Evolutionary conservation across 2,329 filamentous ascomycete genomes (phyloP).

Genomic region (Rugonectria rugulosa): DNA sequence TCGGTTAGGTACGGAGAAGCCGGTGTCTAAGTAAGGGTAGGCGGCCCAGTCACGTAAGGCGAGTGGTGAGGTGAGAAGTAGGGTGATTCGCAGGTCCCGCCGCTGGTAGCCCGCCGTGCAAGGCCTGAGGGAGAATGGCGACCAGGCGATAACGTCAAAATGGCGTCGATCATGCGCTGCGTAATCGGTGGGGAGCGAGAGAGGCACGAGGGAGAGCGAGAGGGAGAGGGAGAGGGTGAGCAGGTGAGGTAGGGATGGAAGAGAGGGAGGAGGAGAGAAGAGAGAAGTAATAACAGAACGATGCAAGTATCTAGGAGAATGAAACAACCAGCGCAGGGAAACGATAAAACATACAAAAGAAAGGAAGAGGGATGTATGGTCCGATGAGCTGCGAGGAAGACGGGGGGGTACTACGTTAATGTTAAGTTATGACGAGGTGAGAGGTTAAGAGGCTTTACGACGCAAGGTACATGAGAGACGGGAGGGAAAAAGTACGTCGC

Average conservation of each 20-base stretch:
- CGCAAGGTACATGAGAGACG: too few species aligned
- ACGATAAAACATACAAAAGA: not conserved
- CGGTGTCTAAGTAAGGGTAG: conserved; percentile 12
- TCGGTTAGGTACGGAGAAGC: conserved; percentile 2
- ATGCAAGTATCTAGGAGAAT: too few species aligned
- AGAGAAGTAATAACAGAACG: conserved; percentile 4
- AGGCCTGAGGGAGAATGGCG: conserved; percentile 8
- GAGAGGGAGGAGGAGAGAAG: not conserved
- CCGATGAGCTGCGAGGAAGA: not conserved
- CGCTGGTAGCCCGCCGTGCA: conserved; percentile 12
- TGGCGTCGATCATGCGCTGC: conserved; percentile 14
- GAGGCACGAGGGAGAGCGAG: not conserved
- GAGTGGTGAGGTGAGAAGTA: conserved; percentile 30
- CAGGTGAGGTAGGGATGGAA: not conserved
- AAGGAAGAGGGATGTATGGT: not conserved
- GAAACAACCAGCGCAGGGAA: not conserved
- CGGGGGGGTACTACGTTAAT: not conserved
- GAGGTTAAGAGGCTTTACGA: not conserved
- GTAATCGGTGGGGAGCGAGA: not conserved
- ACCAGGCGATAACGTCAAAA: not conserved
- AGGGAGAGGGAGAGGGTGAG: conserved; percentile 9
- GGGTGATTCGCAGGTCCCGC: conserved; percentile 23
- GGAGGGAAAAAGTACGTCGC: not conserved
- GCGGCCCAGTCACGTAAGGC: not conserved
- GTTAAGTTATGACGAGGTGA: conserved; percentile 4